These are phyloP conservation scores for Myxozyma sirexii DNA, from an alignment of 805 yeast genomes.

Conservation along the genomic window DNA sequence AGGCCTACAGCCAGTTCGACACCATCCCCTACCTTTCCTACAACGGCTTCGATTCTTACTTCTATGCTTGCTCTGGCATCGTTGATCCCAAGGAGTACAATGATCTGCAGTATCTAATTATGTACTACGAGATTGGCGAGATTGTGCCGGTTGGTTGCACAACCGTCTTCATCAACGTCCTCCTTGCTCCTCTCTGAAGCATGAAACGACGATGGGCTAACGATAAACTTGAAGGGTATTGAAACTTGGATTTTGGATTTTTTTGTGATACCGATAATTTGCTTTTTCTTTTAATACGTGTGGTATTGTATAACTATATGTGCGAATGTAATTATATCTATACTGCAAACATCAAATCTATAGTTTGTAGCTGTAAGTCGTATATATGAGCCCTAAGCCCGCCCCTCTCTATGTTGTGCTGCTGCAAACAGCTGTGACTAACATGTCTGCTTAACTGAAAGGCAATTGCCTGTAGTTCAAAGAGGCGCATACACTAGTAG, in stretches of 20 bases:
- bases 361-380: background rate
- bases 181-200: background rate
- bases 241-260: background rate
- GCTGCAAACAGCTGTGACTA: no score
- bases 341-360: background rate
- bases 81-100: background rate
- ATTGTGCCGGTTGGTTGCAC: background rate
- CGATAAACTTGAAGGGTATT: conserved; percentile 1
- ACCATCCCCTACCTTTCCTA: background rate
- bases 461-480: no score
- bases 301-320: background rate
- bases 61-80: background rate
- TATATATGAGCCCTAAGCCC: background rate
- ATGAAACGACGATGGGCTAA: background rate
- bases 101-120: conserved; percentile 2
- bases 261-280: background rate
- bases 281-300: background rate
- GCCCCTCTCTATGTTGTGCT: no score
- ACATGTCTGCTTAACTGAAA: no score
- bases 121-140: conserved; percentile 1
- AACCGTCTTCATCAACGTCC: background rate
- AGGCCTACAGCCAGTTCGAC: background rate
- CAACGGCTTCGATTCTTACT: background rate
- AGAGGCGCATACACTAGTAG: no score
- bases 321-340: background rate